Evolutionary conservation across 768 basidiomycete species (phyloP), one percentile per base, ranked within the genome.

Genomic region (Suillus bovinus): DNA sequence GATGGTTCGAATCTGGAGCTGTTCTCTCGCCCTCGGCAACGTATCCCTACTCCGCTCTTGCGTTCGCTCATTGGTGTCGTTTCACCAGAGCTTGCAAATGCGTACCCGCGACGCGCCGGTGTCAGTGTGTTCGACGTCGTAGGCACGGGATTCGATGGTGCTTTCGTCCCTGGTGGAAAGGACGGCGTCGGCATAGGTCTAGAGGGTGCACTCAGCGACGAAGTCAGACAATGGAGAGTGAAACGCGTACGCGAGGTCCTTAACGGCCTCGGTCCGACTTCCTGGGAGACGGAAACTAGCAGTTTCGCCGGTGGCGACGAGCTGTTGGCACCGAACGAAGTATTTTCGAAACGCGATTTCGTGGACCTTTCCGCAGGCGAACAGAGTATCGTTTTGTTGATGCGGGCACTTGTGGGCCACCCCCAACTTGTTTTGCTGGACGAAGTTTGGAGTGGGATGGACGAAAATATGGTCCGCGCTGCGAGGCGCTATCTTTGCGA

Each of bases 361-460:
- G 81, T 84, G 0, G 81, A 82, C 44, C 80, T 96, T 7, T 80
- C 89, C 0, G 80, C 85, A 0, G 89, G 87, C 0, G 90, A 91
- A 70, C 96, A 96, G 76, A 83, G 87, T 50, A 74, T 96, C 50
- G 85, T 94, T 22, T 77, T 99, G 41, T 81, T 98, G 47, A 87
- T 96, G 83, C 86, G 95, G 20, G 92, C 95, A 31, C 78, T 97
- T 38, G 93, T 96, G 10, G 84, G 84, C 16, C 77, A 80, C 16
- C 90, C 92, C 4, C 83, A 82, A 60, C 71, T 99, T 38, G 80
- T 99, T 8, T 79, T 98, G 11, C 76, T 99, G 44, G 96, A 99
- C 69, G 96, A 99, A 72, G 91, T 89, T 10, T 95, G 93, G 85
- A 88, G 91, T 27, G 96, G 95, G 29, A 96, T 99, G 93, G 92